phyloP scores from a whole-genome alignment of 148 eudicot species.

The Camellia granthamiana region DNA sequence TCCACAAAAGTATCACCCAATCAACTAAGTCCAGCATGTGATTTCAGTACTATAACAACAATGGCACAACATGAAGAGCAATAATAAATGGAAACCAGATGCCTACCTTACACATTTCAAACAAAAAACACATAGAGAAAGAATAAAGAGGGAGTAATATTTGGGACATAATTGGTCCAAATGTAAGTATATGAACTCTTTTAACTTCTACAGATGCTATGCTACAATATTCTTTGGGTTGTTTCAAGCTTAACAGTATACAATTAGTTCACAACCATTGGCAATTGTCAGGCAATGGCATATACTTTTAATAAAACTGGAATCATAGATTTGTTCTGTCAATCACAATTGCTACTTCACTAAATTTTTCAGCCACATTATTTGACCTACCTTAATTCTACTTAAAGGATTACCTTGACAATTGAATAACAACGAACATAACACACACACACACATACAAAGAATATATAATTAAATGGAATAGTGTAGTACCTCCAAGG shows the following conservation, averaged over 20 bases:
- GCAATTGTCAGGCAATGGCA: background rate
- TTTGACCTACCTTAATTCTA: background rate
- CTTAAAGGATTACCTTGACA: background rate
- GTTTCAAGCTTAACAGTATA: background rate
- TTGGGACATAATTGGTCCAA: too few relatives aligned
- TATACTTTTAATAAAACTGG: constrained; percentile 1
- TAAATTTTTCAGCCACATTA: background rate
- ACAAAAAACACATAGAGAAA: background rate
- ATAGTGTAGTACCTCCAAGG: constrained; percentile 69
- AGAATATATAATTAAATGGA: background rate
- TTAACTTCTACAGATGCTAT: background rate
- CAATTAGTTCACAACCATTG: background rate
- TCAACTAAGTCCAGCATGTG: background rate
- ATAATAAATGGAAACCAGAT: background rate
- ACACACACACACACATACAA: too few relatives aligned
- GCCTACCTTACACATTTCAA: constrained; percentile 1
- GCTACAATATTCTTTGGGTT: background rate
- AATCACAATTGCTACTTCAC: background rate
- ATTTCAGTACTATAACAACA: background rate
- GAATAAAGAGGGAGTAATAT: too few relatives aligned
- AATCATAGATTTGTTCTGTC: background rate
- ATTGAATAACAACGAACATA: background rate
- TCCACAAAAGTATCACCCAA: background rate
- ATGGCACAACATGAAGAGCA: background rate
- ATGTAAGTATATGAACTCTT: too few relatives aligned